Percentiles rank a stretch among this genome's conserved stretches.
These are phyloP conservation scores for Gynandropsis gynandra DNA, from an alignment of 345 rosid genomes.

Conservation along the genomic window DNA sequence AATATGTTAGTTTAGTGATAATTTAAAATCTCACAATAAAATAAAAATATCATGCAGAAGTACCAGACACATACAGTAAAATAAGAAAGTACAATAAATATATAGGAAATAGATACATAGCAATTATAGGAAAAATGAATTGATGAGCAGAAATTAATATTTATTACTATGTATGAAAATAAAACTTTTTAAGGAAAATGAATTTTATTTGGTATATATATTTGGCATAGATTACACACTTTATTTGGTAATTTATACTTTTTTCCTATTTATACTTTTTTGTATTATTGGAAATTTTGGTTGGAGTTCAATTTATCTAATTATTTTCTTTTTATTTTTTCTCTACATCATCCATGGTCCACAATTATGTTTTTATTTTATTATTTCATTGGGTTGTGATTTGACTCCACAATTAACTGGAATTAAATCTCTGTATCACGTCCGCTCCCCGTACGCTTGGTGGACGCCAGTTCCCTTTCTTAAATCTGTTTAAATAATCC, in stretches of 20 bases:
- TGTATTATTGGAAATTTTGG: slow-evolving; percentile 13
- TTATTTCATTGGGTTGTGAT: slow-evolving; percentile 26
- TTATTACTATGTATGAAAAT: too few relatives aligned
- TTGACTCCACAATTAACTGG: slow-evolving; percentile 40
- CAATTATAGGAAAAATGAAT: too few relatives aligned
- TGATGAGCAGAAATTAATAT: too few relatives aligned
- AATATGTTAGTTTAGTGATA: too few relatives aligned
- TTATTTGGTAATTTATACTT: slow-evolving; percentile 4
- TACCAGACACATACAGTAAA: too few relatives aligned
- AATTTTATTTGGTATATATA: not conserved
- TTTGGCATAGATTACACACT: not conserved
- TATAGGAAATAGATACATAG: too few relatives aligned
- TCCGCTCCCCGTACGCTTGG: slow-evolving; percentile 47
- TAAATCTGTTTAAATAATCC: slow-evolving; percentile 29
- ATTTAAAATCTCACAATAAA: too few relatives aligned
- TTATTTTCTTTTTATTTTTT: not conserved
- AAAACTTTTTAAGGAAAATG: too few relatives aligned
- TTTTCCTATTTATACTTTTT: slow-evolving; percentile 1
- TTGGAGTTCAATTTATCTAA: too few relatives aligned
- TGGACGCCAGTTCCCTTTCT: slow-evolving; percentile 39
- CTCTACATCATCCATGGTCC: slow-evolving; percentile 9
- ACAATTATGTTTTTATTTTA: slow-evolving; percentile 18
- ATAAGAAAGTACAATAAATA: too few relatives aligned
- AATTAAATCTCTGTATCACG: slow-evolving; percentile 34
- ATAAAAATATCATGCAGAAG: too few relatives aligned